Evolutionary conservation across 176 grass and related monocot genomes (phyloP), one percentile per base, ranked within the genome.

Genomic region (barley (Hordeum vulgare)): DNA sequence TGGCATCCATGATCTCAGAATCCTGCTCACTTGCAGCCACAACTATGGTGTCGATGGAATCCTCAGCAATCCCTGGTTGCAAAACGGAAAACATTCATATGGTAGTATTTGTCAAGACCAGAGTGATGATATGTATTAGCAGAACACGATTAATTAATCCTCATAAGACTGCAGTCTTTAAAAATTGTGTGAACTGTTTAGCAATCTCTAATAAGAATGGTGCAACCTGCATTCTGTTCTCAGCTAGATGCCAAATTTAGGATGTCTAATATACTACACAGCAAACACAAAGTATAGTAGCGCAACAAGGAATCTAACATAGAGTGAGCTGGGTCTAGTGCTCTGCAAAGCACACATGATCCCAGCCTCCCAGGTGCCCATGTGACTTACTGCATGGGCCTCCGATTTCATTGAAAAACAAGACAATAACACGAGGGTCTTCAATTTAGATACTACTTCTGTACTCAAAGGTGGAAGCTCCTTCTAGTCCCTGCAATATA

Each of bases 21-120:
- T 86, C 84, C 76, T 90, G 58, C 66, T 90, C 84, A 83, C 65
- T 86, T 49, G 54, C n/a, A 58, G 85, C 51, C 76, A 77, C 9
- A 45, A 87, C 41, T 25, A 77, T 87, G 3, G 15, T 33, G 5
- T 76, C 21, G 0, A 77, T 39, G 3, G 42, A 76, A 28, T 66
- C 77, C 58, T 84, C 77, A 42, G 9, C 23, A n/a, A 61, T 85
- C 81, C 27, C 85, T 91, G 76, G 15, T 71, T 77, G 33, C 24
- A 29, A 85, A 81, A 36, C 73, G 59, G 39, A 83, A 12, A n/a
- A 60, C 24, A 47, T 66, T 74, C 3, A 60, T 64, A 25, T 25
- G 10, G 9, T 41, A 80, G n/a, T 74, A 74, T 39, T 29, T 67
- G 8, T 69, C 20, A 76, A 81, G 15, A 67, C 11, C 42, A 42